phyloP scores from a whole-genome alignment of 1,139 yeast species.

The Yamadazyma jaroonii region DNA sequence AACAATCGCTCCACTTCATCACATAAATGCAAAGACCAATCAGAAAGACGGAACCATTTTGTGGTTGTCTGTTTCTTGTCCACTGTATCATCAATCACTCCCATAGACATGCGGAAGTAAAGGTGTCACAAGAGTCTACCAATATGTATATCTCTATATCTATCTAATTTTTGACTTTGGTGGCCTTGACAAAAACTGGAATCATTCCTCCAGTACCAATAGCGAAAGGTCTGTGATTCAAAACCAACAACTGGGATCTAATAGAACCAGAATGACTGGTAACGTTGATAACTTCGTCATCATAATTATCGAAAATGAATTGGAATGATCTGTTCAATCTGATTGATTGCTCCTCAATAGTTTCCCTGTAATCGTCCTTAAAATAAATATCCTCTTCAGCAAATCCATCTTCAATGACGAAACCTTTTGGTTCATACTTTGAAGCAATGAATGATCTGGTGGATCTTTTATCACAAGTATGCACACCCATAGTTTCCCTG shows the following conservation, averaged over 20 bases:
- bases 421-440: constrained; percentile 30
- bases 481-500: constrained; percentile 44
- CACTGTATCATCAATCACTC: too few species aligned
- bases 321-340: constrained; percentile 37
- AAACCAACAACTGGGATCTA: constrained; percentile 50
- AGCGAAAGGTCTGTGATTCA: constrained; percentile 54
- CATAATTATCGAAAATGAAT: constrained; percentile 26
- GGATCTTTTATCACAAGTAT: constrained; percentile 44
- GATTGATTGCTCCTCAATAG: constrained; percentile 39
- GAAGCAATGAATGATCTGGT: constrained; percentile 27
- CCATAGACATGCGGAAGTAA: too few species aligned
- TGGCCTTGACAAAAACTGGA: constrained; percentile 53
- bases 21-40: too few species aligned
- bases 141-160: too few species aligned
- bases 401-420: constrained; percentile 36
- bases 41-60: too few species aligned
- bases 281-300: constrained; percentile 41
- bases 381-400: constrained; percentile 40
- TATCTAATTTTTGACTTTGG: constrained; percentile 23
- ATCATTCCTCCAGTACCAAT: constrained; percentile 68
- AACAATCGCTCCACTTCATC: too few species aligned
- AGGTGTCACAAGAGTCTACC: too few species aligned
- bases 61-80: too few species aligned
- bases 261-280: constrained; percentile 69
- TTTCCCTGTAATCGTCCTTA: constrained; percentile 37